Evolutionary conservation across 2,329 filamentous ascomycete genomes (phyloP), one percentile per base, ranked within the genome.

Genomic region (Venturia asperata): DNA sequence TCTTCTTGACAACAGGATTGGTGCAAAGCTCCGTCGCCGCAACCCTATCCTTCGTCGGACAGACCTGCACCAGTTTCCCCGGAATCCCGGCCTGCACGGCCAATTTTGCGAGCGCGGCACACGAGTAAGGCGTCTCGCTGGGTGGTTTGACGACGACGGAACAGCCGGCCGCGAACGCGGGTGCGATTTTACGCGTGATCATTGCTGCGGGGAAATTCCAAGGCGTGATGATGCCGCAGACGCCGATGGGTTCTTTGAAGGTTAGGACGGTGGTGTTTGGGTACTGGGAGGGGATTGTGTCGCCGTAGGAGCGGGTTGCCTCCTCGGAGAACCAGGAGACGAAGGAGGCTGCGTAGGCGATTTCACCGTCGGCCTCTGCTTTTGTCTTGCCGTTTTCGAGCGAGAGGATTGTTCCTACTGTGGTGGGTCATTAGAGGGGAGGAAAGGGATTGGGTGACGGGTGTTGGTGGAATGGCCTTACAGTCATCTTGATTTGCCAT

Each of bases 331-430:
- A 75, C 72, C 73, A 75, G 42, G 70, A 68, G 17, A 74, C 52
- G 65, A 74, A 75, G 41, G 62, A 65, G 6, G 72, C 70, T 1
- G 68, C 72, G 64, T 74, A 74, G 2, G 67, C 43, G 21, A 74
- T 71, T 63, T 74, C 73, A 5, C 72, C 72, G 52, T 70, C 69
- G 1, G 70, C 69, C 61, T 75, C 73, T 3, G 68, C 63, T 17
- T 72, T 58, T 21, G 72, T 69, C 64, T 74, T 74, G 43, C 73
- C 73, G 60, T 75, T 74, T 65, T 75, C 73, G n/a, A 72, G 66
- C 3, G 69, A 71, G 39, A 74, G 63, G 42, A 75, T 72, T 21
- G 68, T 49, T 11, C 69, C 72, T 6, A 75, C 58, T 62, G 58
- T 3, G 27, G 27, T 11, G 15, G 39, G 4, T 7, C 3, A n/a